Evolutionary conservation across 345 rosid species (phyloP).

Genomic region (Anacardium occidentale): DNA sequence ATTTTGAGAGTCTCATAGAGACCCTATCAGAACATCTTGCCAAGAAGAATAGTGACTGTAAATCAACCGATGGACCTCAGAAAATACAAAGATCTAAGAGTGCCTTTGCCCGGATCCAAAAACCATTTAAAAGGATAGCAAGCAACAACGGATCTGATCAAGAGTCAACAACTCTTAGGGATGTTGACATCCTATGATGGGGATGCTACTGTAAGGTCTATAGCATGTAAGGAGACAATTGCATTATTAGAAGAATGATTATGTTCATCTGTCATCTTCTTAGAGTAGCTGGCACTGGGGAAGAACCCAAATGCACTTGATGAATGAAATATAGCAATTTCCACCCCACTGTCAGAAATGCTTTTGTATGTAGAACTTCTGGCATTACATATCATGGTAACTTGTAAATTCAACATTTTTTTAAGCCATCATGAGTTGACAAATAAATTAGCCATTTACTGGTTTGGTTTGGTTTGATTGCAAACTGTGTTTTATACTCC

Average conservation of each 20-base stretch:
- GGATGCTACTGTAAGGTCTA: not conserved
- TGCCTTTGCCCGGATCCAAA: constrained; percentile 51
- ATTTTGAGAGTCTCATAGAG: constrained; percentile 52
- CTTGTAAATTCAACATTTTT: not conserved
- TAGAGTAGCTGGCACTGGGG: not conserved
- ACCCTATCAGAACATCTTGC: constrained; percentile 59
- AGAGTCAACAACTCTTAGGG: constrained; percentile 38
- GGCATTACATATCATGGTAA: too few species aligned
- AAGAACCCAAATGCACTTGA: not conserved
- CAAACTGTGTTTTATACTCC: not conserved
- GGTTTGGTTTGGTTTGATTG: too few species aligned
- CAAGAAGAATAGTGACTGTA: constrained; percentile 39
- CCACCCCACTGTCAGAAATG: not conserved
- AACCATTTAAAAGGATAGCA: constrained; percentile 54
- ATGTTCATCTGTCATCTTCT: not conserved
- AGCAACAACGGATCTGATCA: constrained; percentile 52
- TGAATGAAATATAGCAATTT: not conserved
- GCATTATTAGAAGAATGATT: not conserved
- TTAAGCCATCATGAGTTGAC: not conserved
- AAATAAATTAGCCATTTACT: not conserved
- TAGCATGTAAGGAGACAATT: not conserved
- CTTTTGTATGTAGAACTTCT: not conserved
- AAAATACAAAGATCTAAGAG: constrained; percentile 52
- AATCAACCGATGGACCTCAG: constrained; percentile 25
- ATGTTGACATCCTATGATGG: constrained; percentile 42